These are phyloP conservation scores for Xylaria cubensis DNA, from an alignment of 495 filamentous ascomycete species.

Conservation along the genomic window DNA sequence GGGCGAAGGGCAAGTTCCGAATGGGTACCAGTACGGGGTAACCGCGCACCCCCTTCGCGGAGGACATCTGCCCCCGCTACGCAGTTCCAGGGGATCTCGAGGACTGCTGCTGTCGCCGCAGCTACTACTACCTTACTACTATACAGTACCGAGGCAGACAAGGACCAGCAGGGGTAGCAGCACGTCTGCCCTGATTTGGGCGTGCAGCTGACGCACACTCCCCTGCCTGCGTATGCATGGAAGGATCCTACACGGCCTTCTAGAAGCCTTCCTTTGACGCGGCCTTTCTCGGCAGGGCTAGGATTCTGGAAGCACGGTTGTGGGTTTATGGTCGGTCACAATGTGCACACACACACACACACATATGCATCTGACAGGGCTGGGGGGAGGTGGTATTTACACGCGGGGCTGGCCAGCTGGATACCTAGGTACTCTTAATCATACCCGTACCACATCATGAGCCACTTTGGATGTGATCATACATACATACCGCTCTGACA, in stretches of 20 bases:
- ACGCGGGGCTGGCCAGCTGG: not conserved
- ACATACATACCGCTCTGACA: not conserved
- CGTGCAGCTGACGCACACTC: not conserved
- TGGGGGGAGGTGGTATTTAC: not conserved
- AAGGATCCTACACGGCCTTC: conserved; percentile 30
- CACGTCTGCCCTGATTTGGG: conserved; percentile 7
- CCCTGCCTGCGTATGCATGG: conserved; percentile 22
- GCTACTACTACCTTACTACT: not conserved
- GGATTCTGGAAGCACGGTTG: not conserved
- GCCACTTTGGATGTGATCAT: not conserved
- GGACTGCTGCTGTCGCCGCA: not conserved
- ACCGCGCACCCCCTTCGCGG: not conserved
- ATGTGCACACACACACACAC: too few species aligned
- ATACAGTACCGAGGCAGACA: conserved; percentile 5
- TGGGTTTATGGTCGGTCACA: not conserved
- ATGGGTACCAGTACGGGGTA: not conserved
- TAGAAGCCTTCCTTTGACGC: conserved; percentile 31
- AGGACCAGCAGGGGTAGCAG: not conserved
- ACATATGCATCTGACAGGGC: not conserved
- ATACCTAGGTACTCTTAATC: not conserved
- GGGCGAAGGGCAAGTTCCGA: not conserved
- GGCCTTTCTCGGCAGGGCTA: not conserved
- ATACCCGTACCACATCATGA: not conserved
- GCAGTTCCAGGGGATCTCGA: not conserved
- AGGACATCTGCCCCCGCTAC: not conserved